Base-by-base conservation (phyloP, 441 rosid species). In the Adansonia madagascariensis region DNA sequence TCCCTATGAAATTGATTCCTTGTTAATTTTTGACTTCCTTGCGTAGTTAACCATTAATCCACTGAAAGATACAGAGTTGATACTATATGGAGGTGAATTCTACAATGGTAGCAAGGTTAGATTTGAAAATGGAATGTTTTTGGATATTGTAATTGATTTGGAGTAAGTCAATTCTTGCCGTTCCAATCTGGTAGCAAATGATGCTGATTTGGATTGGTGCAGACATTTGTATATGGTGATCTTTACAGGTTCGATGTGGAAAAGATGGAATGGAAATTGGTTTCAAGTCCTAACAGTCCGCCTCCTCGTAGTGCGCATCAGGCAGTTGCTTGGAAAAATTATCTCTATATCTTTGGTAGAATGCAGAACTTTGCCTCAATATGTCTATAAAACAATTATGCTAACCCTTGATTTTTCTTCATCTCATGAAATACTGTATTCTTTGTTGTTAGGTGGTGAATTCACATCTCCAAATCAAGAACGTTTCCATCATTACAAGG, bases 281-380 rank as follows among this genome's bases (percentile, higher is more conserved):
- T 94, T 71, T 92, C 97, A 14, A 95, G 97, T 77, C 99, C 99
- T 52, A 95, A 95, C 63, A 94, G 99, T 81, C 99, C 99, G 0
- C 98, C 98, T 83, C 98, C 97, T 84, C 93, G 99, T 3, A 95
- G 99, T 80, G 93, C 99, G 81, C 99, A 95, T 80, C 99, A 95
- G 89, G 91, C 97, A 4, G 89, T 95, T 88, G 90, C 91, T 65
- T 94, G 99, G 99, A 94, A 95, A 89, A 95, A 92, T 84, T 91
- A 84, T 86, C 97, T 95, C 77, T 95, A 94, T 73, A 90, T 94
- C 43, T 95, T 94, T 82, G 99, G 97, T 95, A 91, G 20, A 66
- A 52, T 46, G 24, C 60, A 4, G 31, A 18, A 18, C 41, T 49
- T 56, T 71, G 53, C 35, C 69, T 77, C 7, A 65, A 10, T 57